Base-by-base conservation (phyloP, 495 filamentous ascomycete genomes). In the Darksidea phi region DNA sequence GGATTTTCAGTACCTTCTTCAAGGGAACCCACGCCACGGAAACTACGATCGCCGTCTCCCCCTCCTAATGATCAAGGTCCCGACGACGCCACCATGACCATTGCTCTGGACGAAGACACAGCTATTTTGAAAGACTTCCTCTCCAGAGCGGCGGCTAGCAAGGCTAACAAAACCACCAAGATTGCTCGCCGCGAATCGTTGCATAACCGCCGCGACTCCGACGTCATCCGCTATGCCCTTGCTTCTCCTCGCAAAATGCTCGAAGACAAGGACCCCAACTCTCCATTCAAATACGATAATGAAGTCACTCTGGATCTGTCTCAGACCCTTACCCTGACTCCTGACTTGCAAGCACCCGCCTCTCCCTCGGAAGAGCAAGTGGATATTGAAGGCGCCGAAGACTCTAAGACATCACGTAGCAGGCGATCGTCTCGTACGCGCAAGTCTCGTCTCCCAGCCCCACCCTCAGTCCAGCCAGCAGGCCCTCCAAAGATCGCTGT, bases 61-160 rank as follows among this genome's bases (percentile, higher is more conserved):
- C n/a, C 50, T 24, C 15, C 50, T 15, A 15, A 45, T 11, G 56
- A 64, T 37, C 13, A 38, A n/a, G 20, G 48, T 28, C 18, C 57
- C 36, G 61, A 59, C 28, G 48, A 58, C 25, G 36, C 52, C 47
- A 61, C 67, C 43, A 52, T 58, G 48, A 55, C 63, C 38, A 53
- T 69, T 18, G 21, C 59, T 48, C 54, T 75, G 51, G 76, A 79
- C 60, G 81, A 84, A 50, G 83, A 86, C 72, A 81, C 82, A 1
- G 82, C 73, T 48, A 64, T 86, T 20, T 76, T 87, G 23, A 84
- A 82, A 61, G 79, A 81, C 49, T 87, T 86, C 66, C 72, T 87
- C 28, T 81, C 76, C 54, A 82, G 79, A 46, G 83, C 83, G 15
- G 80, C 80, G 55, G 80, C 82, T 10, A 86, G 78, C 64, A 84